Evolutionary conservation across 2,329 filamentous ascomycete species (phyloP).

Genomic region (Exserohilum rostratum): DNA sequence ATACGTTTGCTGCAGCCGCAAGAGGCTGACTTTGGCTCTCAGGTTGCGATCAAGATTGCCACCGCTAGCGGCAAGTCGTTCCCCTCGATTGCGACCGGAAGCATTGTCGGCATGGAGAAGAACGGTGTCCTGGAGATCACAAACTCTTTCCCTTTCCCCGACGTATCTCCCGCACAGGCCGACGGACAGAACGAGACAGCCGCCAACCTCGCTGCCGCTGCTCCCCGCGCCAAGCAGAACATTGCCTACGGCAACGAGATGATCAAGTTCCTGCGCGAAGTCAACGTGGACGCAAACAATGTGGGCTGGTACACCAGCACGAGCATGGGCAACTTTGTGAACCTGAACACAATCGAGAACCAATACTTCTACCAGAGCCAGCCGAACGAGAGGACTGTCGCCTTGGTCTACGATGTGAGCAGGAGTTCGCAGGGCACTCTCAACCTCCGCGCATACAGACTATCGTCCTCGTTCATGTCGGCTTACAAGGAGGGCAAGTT

Average conservation of each 20-base stretch:
- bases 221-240: constrained; percentile 91
- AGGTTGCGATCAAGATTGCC: constrained; percentile 98
- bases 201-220: constrained; percentile 75
- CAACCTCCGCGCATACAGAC: constrained; percentile 86
- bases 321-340: constrained; percentile 98
- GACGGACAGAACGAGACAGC: constrained; percentile 44
- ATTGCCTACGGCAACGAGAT: constrained; percentile 90
- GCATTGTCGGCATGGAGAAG: constrained; percentile 91
- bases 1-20: not conserved
- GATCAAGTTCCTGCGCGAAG: constrained; percentile 94
- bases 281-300: constrained; percentile 97
- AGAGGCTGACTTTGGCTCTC: constrained; percentile 30
- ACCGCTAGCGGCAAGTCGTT: constrained; percentile 90
- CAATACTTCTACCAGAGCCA: constrained; percentile 97
- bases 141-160: constrained; percentile 93
- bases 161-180: constrained; percentile 71
- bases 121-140: constrained; percentile 84
- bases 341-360: constrained; percentile 94
- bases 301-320: constrained; percentile 99
- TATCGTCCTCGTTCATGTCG: constrained; percentile 85
- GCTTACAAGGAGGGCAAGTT: constrained; percentile 98
- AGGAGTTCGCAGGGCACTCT: constrained; percentile 90
- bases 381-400: constrained; percentile 81
- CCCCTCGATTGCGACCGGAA: constrained; percentile 87
- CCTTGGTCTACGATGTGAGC: constrained; percentile 93